These are phyloP conservation scores for Omphalotus guepiniiformis DNA, from an alignment of 768 basidiomycete species.

Conservation along the genomic window DNA sequence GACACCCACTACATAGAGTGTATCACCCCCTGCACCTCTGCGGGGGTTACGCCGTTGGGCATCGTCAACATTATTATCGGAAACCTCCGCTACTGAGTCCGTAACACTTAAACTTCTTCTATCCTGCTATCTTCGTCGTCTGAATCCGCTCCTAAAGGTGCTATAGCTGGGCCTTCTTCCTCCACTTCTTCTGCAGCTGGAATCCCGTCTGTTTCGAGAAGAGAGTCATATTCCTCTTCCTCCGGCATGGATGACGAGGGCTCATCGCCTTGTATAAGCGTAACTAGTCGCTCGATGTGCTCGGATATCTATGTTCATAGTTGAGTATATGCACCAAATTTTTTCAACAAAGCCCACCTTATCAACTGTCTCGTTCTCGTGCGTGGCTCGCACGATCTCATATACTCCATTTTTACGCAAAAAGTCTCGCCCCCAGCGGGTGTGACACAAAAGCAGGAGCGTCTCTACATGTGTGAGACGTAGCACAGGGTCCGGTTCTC, in stretches of 20 bases:
- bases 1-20: background rate
- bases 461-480: conserved; percentile 88
- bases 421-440: conserved; percentile 82
- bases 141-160: conserved; percentile 16
- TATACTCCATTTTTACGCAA: conserved; percentile 81
- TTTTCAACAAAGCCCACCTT: conserved; percentile 42
- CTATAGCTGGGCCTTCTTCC: background rate
- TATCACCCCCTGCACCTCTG: background rate
- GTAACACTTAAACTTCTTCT: conserved; percentile 46
- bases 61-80: background rate
- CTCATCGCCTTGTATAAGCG: conserved; percentile 78
- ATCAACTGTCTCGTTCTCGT: conserved; percentile 75
- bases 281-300: conserved; percentile 85
- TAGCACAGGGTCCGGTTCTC: conserved; percentile 74
- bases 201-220: conserved; percentile 13
- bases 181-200: conserved; percentile 6
- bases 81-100: background rate
- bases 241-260: conserved; percentile 40
- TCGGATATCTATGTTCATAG: conserved; percentile 61
- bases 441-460: conserved; percentile 82
- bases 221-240: conserved; percentile 23
- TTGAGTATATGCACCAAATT: background rate
- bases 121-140: conserved; percentile 58
- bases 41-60: background rate
- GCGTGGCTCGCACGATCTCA: conserved; percentile 73